These are phyloP conservation scores for Craspedostauros australis DNA, from an alignment of 108 stramenopile genomes.

Conservation along the genomic window DNA sequence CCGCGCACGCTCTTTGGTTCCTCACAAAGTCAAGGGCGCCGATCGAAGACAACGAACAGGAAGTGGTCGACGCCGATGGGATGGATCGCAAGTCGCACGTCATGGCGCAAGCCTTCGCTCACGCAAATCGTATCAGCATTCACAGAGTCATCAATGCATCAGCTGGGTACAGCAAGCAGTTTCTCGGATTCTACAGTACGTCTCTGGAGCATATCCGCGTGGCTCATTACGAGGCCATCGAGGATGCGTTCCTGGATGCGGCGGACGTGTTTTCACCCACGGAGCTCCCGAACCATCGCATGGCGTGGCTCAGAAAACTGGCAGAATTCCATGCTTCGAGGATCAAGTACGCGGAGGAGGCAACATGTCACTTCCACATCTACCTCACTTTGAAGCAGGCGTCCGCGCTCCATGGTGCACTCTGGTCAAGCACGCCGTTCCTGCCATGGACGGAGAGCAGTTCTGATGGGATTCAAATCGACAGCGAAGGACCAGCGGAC, in stretches of 20 bases:
- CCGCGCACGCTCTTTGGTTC: slow-evolving; percentile 73
- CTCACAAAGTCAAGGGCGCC: slow-evolving; percentile 24
- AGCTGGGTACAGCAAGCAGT: slow-evolving; percentile 72
- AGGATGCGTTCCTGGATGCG: slow-evolving; percentile 80
- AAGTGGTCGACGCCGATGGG: slow-evolving; percentile 32
- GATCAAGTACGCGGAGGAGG: slow-evolving; percentile 77
- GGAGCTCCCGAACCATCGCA: slow-evolving; percentile 79
- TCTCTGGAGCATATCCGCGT: slow-evolving; percentile 38
- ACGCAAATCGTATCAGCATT: slow-evolving; percentile 63
- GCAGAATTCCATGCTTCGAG: slow-evolving; percentile 78
- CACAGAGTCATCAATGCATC: slow-evolving; percentile 76
- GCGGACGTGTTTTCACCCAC: slow-evolving; percentile 84
- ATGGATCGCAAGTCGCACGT: no score
- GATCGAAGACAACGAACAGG: slow-evolving; percentile 12
- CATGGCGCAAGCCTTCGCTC: no score
- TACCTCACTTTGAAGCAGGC: slow-evolving; percentile 68
- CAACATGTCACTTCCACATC: slow-evolving; percentile 78
- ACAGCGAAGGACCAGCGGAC: slow-evolving; percentile 51
- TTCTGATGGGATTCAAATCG: slow-evolving; percentile 52
- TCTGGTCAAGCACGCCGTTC: slow-evolving; percentile 82
- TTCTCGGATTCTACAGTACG: slow-evolving; percentile 67
- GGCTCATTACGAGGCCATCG: slow-evolving; percentile 78
- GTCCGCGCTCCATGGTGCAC: slow-evolving; percentile 57
- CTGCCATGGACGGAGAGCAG: slow-evolving; percentile 74
- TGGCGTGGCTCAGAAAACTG: slow-evolving; percentile 76